Evolutionary conservation across 2,329 filamentous ascomycete genomes (phyloP).

Genomic region (Curvularia verruculosa): DNA sequence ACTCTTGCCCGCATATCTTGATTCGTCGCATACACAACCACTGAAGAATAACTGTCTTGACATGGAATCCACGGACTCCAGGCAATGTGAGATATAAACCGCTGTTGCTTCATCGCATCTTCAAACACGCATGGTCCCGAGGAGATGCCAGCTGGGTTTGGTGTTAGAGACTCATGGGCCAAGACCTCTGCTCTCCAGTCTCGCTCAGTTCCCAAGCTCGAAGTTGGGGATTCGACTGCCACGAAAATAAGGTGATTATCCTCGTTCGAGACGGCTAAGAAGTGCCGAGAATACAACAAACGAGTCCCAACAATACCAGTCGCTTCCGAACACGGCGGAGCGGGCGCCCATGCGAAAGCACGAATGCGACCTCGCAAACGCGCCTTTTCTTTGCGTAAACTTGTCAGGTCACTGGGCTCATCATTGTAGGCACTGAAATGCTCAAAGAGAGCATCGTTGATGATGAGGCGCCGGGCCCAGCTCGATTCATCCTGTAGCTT

Average conservation of each 20-base stretch:
- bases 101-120: conserved; percentile 40
- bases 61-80: conserved; percentile 50
- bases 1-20: conserved; percentile 36
- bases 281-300: conserved; percentile 34
- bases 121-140: conserved; percentile 35
- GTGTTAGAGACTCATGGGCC: conserved; percentile 29
- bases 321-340: conserved; percentile 18
- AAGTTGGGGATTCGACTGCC: conserved; percentile 47
- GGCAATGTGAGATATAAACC: conserved; percentile 44
- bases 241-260: conserved; percentile 50
- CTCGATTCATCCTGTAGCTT: conserved; percentile 48
- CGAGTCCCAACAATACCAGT: conserved; percentile 33
- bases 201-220: conserved; percentile 31
- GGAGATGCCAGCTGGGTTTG: conserved; percentile 18
- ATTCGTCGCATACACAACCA: conserved; percentile 48
- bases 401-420: conserved; percentile 24
- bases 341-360: conserved; percentile 52
- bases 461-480: conserved; percentile 60
- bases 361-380: conserved; percentile 49
- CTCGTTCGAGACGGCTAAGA: conserved; percentile 51
- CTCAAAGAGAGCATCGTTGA: conserved; percentile 57
- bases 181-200: conserved; percentile 41
- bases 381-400: conserved; percentile 40
- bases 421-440: conserved; percentile 42
- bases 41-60: conserved; percentile 29